Evolutionary conservation across 176 grass and related monocot genomes (phyloP), one percentile per base, ranked within the genome.

Genomic region (Lolium rigidum): DNA sequence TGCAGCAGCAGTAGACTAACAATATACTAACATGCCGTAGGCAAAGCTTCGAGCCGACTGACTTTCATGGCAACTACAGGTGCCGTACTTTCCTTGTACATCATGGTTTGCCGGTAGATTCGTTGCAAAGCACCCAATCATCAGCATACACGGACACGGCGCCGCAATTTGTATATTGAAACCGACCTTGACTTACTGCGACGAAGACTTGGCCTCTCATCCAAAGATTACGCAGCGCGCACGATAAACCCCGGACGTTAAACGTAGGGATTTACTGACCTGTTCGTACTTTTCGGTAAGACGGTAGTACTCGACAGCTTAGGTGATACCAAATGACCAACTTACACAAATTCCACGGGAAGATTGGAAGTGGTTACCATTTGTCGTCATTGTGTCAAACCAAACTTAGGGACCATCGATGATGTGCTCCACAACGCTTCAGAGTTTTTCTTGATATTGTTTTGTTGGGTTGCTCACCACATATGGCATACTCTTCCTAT

Each of bases 51-150:
- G 55, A 6, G 7, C 7, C 16, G 24, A 21, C 10, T 1, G 37
- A 52, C 13, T 81, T 85, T 69, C 83, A 41, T 28, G 18, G 77
- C 13, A 76, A 75, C 38, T 85, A 10, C 88, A 46, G 7, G 2
- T 9, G n/a, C 21, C 70, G 6, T 38, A 39, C 24, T 51, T 50
- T 4, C 2, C 18, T 2, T 17, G 11, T 37, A 38, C 41, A 48
- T 8, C 44, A 13, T 46, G 21, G 63, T 9, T 31, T 13, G 57
- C 16, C 25, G 1, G 15, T 26, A 31, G 51, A 70, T 86, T 70
- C 75, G 74, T 50, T 26, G 77, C 69, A 35, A 24, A 43, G 37
- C 50, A 16, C 3, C n/a, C 37, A 9, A 18, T 20, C 6, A 81
- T 14, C 18, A 12, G 12, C 58, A 10, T 11, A n/a, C n/a, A n/a